A percentile compares a stretch with the other conserved stretches of the same genome.
Conservation (phyloP, 1,284 basidiomycete genomes). For the Boletus calvinii region DNA sequence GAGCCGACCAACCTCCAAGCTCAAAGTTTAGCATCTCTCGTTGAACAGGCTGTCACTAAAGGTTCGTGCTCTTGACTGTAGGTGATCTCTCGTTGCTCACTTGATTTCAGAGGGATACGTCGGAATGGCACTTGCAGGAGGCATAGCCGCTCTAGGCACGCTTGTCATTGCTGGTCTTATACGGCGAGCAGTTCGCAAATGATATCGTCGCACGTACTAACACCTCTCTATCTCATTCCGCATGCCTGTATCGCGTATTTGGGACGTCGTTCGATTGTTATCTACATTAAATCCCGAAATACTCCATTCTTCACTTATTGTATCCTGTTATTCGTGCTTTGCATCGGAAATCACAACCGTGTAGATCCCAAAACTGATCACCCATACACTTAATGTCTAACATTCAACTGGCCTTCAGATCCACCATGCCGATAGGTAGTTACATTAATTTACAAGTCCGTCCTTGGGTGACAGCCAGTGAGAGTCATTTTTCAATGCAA, state of each 20-base stretch:
- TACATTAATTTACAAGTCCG: constrained; percentile 33
- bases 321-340: constrained; percentile 24
- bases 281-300: constrained; percentile 9
- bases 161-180: constrained; percentile 80
- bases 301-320: constrained; percentile 29
- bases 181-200: constrained; percentile 81
- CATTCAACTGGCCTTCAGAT: background rate
- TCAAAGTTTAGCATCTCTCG: constrained; percentile 79
- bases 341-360: constrained; percentile 9
- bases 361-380: constrained; percentile 16
- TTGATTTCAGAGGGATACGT: constrained; percentile 76
- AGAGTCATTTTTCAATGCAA: constrained; percentile 28
- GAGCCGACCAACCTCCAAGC: constrained; percentile 96
- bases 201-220: constrained; percentile 29
- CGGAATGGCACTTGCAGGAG: constrained; percentile 93
- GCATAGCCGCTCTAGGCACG: constrained; percentile 84
- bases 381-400: background rate
- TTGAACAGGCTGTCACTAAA: constrained; percentile 84
- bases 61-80: constrained; percentile 47
- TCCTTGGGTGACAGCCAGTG: constrained; percentile 17
- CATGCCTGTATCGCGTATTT: constrained; percentile 15
- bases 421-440: constrained; percentile 21
- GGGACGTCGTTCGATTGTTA: constrained; percentile 11
- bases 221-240: constrained; percentile 9
- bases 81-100: constrained; percentile 5